Percentiles rank a stretch among this genome's conserved stretches.
Conservation (phyloP, 2,329 filamentous ascomycete species). For the Teratosphaeriaceae sp. region DNA sequence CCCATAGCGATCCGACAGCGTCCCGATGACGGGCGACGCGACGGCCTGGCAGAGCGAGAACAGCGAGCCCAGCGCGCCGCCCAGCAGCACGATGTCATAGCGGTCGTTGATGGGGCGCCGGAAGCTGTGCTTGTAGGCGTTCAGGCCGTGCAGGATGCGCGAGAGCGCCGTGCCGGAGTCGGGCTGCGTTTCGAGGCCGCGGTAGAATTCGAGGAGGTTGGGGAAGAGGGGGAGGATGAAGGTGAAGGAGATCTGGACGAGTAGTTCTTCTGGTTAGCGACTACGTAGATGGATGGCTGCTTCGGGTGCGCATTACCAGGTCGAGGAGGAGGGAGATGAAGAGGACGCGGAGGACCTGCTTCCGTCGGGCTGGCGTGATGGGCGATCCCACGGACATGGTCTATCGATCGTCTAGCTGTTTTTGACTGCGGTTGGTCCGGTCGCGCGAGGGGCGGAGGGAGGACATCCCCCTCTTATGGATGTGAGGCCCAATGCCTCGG, state of each 20-base stretch:
- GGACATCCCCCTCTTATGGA: too few species aligned
- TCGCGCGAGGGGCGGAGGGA: neutral
- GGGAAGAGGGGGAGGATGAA: constrained; percentile 97
- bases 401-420: neutral
- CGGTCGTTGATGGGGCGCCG: constrained; percentile 86
- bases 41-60: constrained; percentile 91
- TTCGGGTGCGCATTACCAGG: constrained; percentile 51
- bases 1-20: constrained; percentile 80
- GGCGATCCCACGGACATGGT: constrained; percentile 9
- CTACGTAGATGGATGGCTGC: too few species aligned
- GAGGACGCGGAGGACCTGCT: constrained; percentile 77
- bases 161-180: constrained; percentile 62
- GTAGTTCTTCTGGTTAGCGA: too few species aligned
- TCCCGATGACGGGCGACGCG: constrained; percentile 85
- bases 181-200: constrained; percentile 65
- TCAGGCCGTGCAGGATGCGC: constrained; percentile 72
- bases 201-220: constrained; percentile 92
- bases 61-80: constrained; percentile 85
- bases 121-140: constrained; percentile 92
- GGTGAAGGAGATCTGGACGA: constrained; percentile 97
- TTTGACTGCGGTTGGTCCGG: neutral
- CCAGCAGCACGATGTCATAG: constrained; percentile 94
- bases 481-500: too few species aligned
- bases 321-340: constrained; percentile 86
- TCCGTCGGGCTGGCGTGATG: constrained; percentile 44